Evolutionary conservation across 2,329 filamentous ascomycete genomes (phyloP), one percentile per base, ranked within the genome.

Genomic region (Fusarium sp.): DNA sequence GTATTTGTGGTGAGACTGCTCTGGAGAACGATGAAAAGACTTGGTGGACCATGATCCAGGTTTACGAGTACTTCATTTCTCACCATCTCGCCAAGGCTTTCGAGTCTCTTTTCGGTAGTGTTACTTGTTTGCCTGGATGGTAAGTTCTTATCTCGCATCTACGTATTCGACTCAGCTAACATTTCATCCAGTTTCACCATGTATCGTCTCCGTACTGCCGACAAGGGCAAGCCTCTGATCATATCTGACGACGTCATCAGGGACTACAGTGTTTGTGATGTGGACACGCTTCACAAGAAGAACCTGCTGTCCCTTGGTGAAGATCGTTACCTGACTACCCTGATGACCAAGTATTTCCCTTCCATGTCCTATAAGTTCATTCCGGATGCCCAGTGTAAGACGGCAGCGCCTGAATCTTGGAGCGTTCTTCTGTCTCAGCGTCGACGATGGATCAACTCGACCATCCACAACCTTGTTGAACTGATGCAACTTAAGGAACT

Each of bases 21-120:
- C 83, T 99, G 72, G 91, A 97, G 75, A 99, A 99, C 72, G 94
- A 97, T 76, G 92, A 97, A 71, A 86, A 89, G 67, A 93, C 89
- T 71, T 98, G 93, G 93, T 97, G 92, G 92, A 99, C 95, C 11
- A 99, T 99, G 95, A 99, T 99, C 72, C 95, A 99, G 77, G 95
- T 99, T 65, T 99, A 99, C 80, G 95, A 99, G 77, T 99, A 99
- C 82, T 99, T 93, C 77, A 99, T 99, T 74, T 98, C 95, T 28
- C 95, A 99, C 83, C 91, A 99, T 78, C 81, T 99, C 75, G 84
- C 95, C 50, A 99, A 99, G 81, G 92, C 95, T 61, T 99, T 99
- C 74, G 95, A 99, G 76, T 97, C 93, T 59, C 86, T 99, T 59
- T 99, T 99, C 73, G 95, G 93, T 74, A 96, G 92, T 76, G 95